Evolutionary conservation across 2,329 filamentous ascomycete genomes (phyloP).

Genomic region (Aurifilum marmelostoma): DNA sequence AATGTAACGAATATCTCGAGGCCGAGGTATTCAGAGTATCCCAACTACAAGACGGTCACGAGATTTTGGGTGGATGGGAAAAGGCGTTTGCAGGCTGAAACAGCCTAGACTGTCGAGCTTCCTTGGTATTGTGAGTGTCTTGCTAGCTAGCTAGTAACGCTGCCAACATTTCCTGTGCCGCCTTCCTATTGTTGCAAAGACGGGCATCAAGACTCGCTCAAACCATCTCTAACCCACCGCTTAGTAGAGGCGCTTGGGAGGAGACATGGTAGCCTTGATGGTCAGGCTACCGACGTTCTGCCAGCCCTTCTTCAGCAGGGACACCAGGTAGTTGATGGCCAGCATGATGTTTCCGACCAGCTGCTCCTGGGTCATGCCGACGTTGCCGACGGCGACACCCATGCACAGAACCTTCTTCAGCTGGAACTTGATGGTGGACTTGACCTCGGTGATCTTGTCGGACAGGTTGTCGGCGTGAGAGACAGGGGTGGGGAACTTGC

Average conservation of each 20-base stretch:
- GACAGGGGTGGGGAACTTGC: slow-evolving; percentile 99
- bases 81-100: background rate
- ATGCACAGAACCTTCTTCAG: slow-evolving; percentile 99
- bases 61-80: background rate
- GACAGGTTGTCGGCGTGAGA: slow-evolving; percentile 93
- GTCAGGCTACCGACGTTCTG: slow-evolving; percentile 99
- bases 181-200: slow-evolving; percentile 26
- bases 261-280: slow-evolving; percentile 99
- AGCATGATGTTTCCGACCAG: slow-evolving; percentile 99
- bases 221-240: background rate
- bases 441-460: slow-evolving; percentile 98
- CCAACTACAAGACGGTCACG: background rate
- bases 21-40: background rate
- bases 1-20: background rate
- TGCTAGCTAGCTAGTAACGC: slow-evolving; percentile 10
- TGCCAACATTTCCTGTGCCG: background rate
- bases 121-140: slow-evolving; percentile 6
- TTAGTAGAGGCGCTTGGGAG: slow-evolving; percentile 97
- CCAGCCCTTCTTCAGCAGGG: slow-evolving; percentile 99
- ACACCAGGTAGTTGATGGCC: slow-evolving; percentile 99
- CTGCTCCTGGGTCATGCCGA: slow-evolving; percentile 95
- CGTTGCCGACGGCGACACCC: slow-evolving; percentile 98
- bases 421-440: slow-evolving; percentile 99
- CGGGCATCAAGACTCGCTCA: background rate
- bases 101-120: slow-evolving; percentile 18